A percentile compares a stretch with the other conserved stretches of the same genome.
phyloP scores from a whole-genome alignment of 83 land plant species.

The Diphasiastrum complanatum region DNA sequence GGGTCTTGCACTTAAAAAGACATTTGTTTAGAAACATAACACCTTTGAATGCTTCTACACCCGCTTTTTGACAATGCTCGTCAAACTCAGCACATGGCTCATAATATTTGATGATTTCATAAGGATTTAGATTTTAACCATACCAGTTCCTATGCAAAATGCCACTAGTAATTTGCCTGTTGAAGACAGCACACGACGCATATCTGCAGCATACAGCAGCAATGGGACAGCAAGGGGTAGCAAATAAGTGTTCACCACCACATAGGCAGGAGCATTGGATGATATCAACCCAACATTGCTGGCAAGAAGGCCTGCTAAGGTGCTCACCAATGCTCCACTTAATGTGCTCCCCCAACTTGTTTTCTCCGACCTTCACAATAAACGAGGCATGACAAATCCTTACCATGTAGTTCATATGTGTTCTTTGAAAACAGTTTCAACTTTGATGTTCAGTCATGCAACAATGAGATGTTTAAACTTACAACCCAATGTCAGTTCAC shows the following conservation, averaged over 20 bases:
- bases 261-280: background rate
- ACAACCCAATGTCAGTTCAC: too few species aligned
- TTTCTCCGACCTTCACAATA: constrained; percentile 11
- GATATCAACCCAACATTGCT: constrained; percentile 7
- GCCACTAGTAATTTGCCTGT: constrained; percentile 3
- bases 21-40: too few species aligned
- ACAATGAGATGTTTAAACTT: too few species aligned
- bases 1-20: too few species aligned
- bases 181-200: constrained; percentile 4
- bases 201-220: constrained; percentile 11
- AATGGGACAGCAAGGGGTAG: constrained; percentile 8
- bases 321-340: constrained; percentile 10
- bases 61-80: too few species aligned
- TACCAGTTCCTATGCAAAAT: constrained; percentile 1
- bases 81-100: too few species aligned
- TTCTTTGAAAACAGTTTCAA: too few species aligned
- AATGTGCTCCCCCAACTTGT: constrained; percentile 10
- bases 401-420: too few species aligned
- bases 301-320: background rate
- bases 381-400: too few species aligned
- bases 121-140: background rate
- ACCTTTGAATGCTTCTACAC: too few species aligned
- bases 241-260: constrained; percentile 3
- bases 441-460: too few species aligned
- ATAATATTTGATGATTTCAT: too few species aligned